Evolutionary conservation across 2,329 filamentous ascomycete species (phyloP).

Genomic region (Venturia aucupariae): DNA sequence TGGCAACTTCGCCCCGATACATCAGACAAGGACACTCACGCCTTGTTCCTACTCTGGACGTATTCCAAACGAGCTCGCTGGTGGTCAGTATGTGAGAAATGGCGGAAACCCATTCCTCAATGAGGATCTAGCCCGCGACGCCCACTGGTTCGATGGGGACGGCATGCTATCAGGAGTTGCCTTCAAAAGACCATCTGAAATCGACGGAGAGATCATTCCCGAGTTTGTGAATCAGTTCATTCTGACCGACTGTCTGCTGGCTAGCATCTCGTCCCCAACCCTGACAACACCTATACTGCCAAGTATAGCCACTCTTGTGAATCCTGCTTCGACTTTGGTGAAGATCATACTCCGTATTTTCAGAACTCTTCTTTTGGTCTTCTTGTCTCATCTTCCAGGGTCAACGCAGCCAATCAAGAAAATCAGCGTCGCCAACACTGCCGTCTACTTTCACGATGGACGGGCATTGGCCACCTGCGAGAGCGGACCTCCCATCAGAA

Average conservation of each 20-base stretch:
- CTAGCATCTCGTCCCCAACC: slow-evolving; percentile 19
- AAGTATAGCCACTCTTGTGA: slow-evolving; percentile 58
- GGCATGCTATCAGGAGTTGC: slow-evolving; percentile 63
- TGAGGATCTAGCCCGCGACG: slow-evolving; percentile 49
- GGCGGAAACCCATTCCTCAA: slow-evolving; percentile 60
- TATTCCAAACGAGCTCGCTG: slow-evolving; percentile 56
- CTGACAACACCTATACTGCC: slow-evolving; percentile 46
- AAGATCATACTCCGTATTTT: slow-evolving; percentile 44
- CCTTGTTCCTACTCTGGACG: slow-evolving; percentile 47
- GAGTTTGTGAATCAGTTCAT: slow-evolving; percentile 63
- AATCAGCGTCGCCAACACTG: slow-evolving; percentile 63
- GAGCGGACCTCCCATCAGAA: slow-evolving; percentile 59
- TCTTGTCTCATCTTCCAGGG: slow-evolving; percentile 49
- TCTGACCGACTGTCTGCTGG: slow-evolving; percentile 56
- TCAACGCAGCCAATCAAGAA: slow-evolving; percentile 50
- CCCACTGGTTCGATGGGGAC: slow-evolving; percentile 68
- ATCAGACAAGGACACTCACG: slow-evolving; percentile 45
- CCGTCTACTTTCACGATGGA: slow-evolving; percentile 57
- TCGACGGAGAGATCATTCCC: slow-evolving; percentile 39
- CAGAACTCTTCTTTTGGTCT: slow-evolving; percentile 47
- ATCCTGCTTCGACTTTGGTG: slow-evolving; percentile 45
- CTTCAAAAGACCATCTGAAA: slow-evolving; percentile 39
- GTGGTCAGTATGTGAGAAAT: slow-evolving; percentile 64
- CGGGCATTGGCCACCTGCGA: slow-evolving; percentile 61
- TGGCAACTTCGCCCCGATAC: slow-evolving; percentile 62